phyloP scores from a whole-genome alignment of 805 yeast genomes.

The Danielozyma ontarioensis region DNA sequence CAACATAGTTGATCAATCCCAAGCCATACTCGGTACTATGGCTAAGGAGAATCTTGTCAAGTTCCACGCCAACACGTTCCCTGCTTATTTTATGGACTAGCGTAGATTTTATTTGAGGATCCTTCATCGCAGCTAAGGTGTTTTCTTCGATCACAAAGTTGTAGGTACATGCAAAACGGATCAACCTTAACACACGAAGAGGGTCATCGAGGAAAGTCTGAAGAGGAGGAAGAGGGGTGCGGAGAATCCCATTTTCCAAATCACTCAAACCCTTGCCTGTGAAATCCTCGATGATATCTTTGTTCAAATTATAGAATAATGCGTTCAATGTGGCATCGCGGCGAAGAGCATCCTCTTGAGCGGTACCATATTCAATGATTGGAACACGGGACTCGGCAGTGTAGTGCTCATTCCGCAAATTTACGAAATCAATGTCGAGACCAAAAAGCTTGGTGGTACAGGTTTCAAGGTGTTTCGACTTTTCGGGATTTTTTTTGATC shows the following conservation, averaged over 20 bases:
- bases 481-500: constrained; percentile 89
- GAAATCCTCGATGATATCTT: constrained; percentile 72
- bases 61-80: constrained; percentile 85
- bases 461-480: constrained; percentile 93
- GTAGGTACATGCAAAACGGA: constrained; percentile 81
- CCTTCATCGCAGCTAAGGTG: constrained; percentile 62
- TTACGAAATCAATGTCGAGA: constrained; percentile 89
- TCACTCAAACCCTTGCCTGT: constrained; percentile 76
- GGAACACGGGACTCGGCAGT: constrained; percentile 87
- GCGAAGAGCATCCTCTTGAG: constrained; percentile 84
- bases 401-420: constrained; percentile 82
- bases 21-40: constrained; percentile 61
- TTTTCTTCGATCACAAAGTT: constrained; percentile 58
- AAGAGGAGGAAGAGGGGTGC: constrained; percentile 84
- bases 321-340: constrained; percentile 96
- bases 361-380: constrained; percentile 75
- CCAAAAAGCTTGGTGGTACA: constrained; percentile 86
- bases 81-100: constrained; percentile 73
- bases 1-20: constrained; percentile 48
- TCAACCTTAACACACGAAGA: constrained; percentile 74
- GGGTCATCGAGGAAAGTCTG: constrained; percentile 94
- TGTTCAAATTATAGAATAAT: constrained; percentile 74
- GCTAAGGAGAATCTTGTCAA: constrained; percentile 71
- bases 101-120: constrained; percentile 49
- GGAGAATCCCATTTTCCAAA: constrained; percentile 58